A percentile compares a stretch with the other conserved stretches of the same genome.
phyloP scores from a whole-genome alignment of 148 eudicot species.

The Camellia japonica region DNA sequence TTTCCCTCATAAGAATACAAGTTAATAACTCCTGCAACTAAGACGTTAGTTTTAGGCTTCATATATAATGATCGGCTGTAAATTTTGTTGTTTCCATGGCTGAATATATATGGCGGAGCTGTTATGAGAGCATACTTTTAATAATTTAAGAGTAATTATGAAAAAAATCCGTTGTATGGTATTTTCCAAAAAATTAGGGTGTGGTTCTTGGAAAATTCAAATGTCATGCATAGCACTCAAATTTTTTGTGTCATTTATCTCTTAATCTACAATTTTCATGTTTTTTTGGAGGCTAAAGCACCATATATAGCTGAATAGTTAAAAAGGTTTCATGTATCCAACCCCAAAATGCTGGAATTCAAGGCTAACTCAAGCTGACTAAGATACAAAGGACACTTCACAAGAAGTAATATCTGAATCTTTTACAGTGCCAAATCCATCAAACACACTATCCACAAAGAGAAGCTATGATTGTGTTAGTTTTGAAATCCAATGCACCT shows the following conservation, averaged over 20 bases:
- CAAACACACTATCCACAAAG: background rate
- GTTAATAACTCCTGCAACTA: background rate
- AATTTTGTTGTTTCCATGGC: no score
- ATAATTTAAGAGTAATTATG: background rate
- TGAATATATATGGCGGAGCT: no score
- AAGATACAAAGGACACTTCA: background rate
- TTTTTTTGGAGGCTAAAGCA: background rate
- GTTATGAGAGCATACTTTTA: background rate
- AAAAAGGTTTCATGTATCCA: background rate
- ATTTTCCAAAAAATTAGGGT: background rate
- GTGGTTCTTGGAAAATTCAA: background rate
- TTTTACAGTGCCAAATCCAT: background rate
- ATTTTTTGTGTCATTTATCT: background rate
- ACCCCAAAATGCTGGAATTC: background rate
- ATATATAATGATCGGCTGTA: background rate
- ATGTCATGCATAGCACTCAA: constrained; percentile 6
- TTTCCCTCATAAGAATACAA: background rate
- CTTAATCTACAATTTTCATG: background rate
- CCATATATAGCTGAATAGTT: background rate
- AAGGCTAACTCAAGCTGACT: background rate
- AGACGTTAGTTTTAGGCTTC: background rate
- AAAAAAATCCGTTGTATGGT: background rate
- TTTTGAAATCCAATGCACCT: background rate
- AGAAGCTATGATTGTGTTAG: background rate
- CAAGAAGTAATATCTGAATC: background rate